Base-by-base conservation (phyloP, 768 basidiomycete genomes). In the Tulasnella sp. region DNA sequence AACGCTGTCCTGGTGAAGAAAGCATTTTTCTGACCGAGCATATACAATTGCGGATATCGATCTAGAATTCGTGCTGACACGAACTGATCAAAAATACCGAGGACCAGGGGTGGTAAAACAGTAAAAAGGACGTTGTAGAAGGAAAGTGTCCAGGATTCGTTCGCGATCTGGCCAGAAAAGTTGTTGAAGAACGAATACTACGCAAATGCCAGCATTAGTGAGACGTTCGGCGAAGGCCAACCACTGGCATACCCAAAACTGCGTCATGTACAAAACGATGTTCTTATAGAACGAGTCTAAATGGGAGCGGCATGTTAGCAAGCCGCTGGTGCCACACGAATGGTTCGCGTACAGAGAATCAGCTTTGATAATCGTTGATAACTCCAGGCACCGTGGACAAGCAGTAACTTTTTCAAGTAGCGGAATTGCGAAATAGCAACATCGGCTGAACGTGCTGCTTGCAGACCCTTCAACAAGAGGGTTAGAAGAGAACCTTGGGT, bases 111-210 rank as follows among this genome's bases (percentile, higher is more conserved):
- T 0, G 97, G 96, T 1, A 99, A 85, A 40, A 99, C 87, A 44
- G 96, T 96, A 83, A 98, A 98, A 65, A 97, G 80, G 76, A 98
- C 94, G 78, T 97, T 97, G 83, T 97, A 98, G 77, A 95, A 85
- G 0, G 97, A 95, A 77, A 98, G 86, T 8, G 97, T 96, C 97
- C 97, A 99, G 26, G 95, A 97, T 81, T 99, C 97, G 79, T 95
- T 95, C 67, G 94, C 92, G 74, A 98, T 95, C 80, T 98, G 97
- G 22, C 97, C 97, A 0, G 97, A 99, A 83, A 97, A 98, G 77
- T 96, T 97, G 84, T 98, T 99, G 86, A 95, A 93, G 84, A 98
- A 96, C 11, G 97, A 97, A 80, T 88, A 99, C 96, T 98, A 32
- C 66, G n/a, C 66, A 19, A 42, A 41, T 40, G 16, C 36, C 39